A percentile compares a stretch with the other conserved stretches of the same genome.
These are phyloP conservation scores for Xylariaceae sp. DNA, from an alignment of 2,329 filamentous ascomycete genomes.

Conservation along the genomic window DNA sequence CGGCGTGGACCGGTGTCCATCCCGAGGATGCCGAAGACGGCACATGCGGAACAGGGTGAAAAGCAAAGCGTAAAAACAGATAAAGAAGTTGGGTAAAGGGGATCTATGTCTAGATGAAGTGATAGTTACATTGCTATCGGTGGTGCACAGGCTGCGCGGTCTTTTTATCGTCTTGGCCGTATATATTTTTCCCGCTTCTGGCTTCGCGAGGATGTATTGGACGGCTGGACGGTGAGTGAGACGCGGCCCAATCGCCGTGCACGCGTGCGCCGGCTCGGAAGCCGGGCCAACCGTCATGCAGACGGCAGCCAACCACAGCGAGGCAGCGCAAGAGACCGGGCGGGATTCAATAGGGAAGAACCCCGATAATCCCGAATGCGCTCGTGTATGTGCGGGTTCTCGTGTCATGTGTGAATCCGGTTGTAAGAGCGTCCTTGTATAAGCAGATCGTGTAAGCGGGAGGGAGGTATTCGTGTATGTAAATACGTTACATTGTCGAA, in stretches of 20 bases:
- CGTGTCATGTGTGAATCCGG: too few species aligned
- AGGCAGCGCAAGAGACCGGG: too few species aligned
- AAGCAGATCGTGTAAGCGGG: too few species aligned
- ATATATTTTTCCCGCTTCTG: constrained; percentile 22
- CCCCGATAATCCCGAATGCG: too few species aligned
- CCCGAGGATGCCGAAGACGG: constrained; percentile 9
- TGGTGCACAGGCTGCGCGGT: too few species aligned
- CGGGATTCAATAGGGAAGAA: too few species aligned
- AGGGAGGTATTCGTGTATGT: too few species aligned
- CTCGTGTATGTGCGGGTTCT: too few species aligned
- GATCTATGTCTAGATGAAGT: background rate
- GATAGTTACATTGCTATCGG: too few species aligned
- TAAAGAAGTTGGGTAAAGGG: background rate
- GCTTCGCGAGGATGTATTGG: constrained; percentile 16
- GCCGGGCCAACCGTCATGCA: constrained; percentile 18
- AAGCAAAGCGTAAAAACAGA: background rate
- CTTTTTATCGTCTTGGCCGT: background rate
- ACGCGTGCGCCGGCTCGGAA: constrained; percentile 5
- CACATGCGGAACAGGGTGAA: background rate
- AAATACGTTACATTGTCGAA: too few species aligned
- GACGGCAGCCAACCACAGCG: constrained; percentile 8
- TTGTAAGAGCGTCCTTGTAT: too few species aligned
- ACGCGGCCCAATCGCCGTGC: constrained; percentile 15
- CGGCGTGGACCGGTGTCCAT: constrained; percentile 18
- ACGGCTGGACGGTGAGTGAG: constrained; percentile 18